Evolutionary conservation across 768 basidiomycete species (phyloP).

Genomic region (Roridomyces roridus): DNA sequence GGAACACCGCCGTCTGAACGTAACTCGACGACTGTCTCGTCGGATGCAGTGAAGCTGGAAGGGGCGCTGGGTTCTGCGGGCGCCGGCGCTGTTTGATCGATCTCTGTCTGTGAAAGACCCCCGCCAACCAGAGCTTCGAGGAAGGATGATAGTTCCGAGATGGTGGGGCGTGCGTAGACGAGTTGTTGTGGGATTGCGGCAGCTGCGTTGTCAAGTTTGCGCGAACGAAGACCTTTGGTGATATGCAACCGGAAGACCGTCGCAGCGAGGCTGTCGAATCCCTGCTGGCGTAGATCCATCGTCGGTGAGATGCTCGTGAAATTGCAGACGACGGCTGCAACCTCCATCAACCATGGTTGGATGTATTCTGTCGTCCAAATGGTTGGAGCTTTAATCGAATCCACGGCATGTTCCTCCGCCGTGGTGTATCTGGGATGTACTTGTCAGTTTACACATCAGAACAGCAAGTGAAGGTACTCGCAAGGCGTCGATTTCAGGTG

Average conservation of each 20-base stretch:
- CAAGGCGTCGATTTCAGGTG: constrained; percentile 45
- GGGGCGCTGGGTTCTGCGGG: no score
- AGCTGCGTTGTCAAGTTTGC: constrained; percentile 13
- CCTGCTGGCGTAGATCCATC: no score
- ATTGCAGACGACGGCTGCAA: constrained; percentile 24
- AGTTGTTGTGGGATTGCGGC: constrained; percentile 38
- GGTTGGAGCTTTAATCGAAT: constrained; percentile 29
- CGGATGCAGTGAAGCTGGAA: no score
- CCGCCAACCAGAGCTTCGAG: no score
- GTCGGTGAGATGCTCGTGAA: background rate
- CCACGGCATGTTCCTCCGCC: constrained; percentile 31
- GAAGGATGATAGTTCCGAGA: no score
- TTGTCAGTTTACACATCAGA: background rate
- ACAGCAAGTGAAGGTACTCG: constrained; percentile 28
- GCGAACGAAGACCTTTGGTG: constrained; percentile 30
- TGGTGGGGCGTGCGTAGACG: constrained; percentile 49
- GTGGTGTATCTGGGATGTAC: constrained; percentile 38
- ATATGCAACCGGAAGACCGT: constrained; percentile 43
- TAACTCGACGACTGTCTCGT: constrained; percentile 17
- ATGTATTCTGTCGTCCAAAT: constrained; percentile 31
- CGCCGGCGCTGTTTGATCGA: no score
- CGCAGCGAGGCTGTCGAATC: constrained; percentile 38
- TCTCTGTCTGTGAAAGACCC: no score
- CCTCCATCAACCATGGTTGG: constrained; percentile 30
- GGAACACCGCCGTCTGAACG: background rate